Evolutionary conservation across 2,329 filamentous ascomycete genomes (phyloP), one percentile per base, ranked within the genome.

Genomic region (Pseudovirgaria hyperparasitica): DNA sequence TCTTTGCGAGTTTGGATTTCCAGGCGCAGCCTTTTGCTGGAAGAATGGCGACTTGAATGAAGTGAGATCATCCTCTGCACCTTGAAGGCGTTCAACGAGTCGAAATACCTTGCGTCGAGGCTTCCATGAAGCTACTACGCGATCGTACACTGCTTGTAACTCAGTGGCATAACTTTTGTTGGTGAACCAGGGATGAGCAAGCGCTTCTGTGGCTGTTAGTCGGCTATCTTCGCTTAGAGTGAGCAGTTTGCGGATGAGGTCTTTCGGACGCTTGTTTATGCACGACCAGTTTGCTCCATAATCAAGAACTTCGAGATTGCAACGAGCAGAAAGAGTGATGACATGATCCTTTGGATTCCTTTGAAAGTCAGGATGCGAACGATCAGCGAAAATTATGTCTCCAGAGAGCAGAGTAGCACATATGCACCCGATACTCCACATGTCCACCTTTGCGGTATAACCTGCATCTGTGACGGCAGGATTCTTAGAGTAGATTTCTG

Each of bases 391-490:
- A 3, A 68, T 47, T 3, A 54, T 48, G 7, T 63, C 52, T 9
- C 65, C 65, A 0, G 61, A 62, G 10, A 75, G 50, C 9, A 76
- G 43, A 6, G 62, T 53, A 6, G 57, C 58, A 2, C 67, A 55
- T 3, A 75, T 54, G 24, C 59, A 62, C 5, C 71, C 72, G n/a
- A 76, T 40, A 1, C 70, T 70, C 70, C 70, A 76, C 45, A 76
- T 60, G 36, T 76, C 72, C 6, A 74, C 57, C 7, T 66, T 60
- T 40, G 65, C 63, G 16, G 65, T 70, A 42, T 75, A 75, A 3
- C 67, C 66, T 19, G 41, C 23, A 2, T 42, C 33, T 2, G 20
- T 18, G 6, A 41, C 39, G 15, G 42, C 46, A 16, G 32, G 33
- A 9, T 30, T 35, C 33, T 47, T 60, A 16, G 16, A 14, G 27